Percentiles rank a stretch among this genome's conserved stretches.
Evolutionary conservation across 352 stramenopile species (phyloP).

Genomic region (Thalassiosira pacifica): DNA sequence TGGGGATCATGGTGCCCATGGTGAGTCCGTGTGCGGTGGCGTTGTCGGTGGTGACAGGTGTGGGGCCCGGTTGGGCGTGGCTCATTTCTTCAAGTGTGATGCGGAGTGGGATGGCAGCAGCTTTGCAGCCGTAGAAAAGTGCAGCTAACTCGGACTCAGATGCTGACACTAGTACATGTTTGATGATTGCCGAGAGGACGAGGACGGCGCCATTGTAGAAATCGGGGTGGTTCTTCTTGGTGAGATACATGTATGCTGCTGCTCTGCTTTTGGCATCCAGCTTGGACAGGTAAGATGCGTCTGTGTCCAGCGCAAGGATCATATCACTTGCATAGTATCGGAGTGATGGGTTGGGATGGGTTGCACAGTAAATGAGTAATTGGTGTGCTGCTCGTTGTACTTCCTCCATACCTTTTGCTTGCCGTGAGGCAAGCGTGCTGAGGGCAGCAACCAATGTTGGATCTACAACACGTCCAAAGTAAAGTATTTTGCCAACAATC

Average conservation of each 20-base stretch:
- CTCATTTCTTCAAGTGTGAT: not conserved
- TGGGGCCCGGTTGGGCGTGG: not conserved
- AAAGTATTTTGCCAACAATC: conserved; percentile 46
- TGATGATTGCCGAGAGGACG: conserved; percentile 3
- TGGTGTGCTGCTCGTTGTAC: conserved; percentile 17
- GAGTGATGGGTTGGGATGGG: conserved; percentile 48
- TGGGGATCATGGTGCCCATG: not conserved
- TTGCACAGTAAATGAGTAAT: too few relatives aligned
- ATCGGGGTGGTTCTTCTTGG: not conserved
- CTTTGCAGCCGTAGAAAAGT: not conserved
- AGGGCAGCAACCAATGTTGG: conserved; percentile 26
- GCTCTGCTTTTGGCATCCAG: conserved; percentile 22
- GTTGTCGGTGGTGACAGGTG: not conserved
- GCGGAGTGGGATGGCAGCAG: not conserved
- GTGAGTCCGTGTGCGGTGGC: not conserved
- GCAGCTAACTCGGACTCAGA: conserved; percentile 1
- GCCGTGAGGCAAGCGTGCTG: not conserved
- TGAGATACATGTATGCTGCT: conserved; percentile 36
- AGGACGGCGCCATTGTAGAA: not conserved
- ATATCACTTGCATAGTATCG: too few relatives aligned
- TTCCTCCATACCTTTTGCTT: conserved; percentile 35
- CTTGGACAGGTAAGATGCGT: conserved; percentile 49
- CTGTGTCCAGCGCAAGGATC: too few relatives aligned
- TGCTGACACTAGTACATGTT: conserved; percentile 1
- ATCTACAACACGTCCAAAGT: too few relatives aligned